phyloP scores from a whole-genome alignment of 2,329 filamentous ascomycete species.

The Leptographium procerum region DNA sequence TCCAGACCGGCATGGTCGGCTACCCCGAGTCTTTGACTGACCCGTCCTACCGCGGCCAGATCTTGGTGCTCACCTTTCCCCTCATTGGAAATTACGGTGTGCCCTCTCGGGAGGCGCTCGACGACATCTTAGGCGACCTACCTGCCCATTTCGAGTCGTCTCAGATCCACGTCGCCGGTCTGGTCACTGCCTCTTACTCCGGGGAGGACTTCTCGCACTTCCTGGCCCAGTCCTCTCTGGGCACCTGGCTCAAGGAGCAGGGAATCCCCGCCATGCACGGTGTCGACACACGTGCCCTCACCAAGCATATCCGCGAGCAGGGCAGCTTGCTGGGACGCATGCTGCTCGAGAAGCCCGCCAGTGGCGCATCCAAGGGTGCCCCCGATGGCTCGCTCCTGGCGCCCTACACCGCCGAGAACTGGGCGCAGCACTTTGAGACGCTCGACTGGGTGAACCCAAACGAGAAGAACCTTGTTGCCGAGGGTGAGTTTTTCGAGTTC shows the following conservation, averaged over 20 bases:
- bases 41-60: conserved; percentile 82
- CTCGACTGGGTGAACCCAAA: conserved; percentile 91
- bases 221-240: conserved; percentile 80
- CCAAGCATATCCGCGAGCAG: conserved; percentile 85
- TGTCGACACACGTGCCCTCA: conserved; percentile 85
- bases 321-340: conserved; percentile 94
- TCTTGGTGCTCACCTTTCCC: conserved; percentile 92
- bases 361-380: conserved; percentile 19
- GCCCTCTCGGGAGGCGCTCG: conserved; percentile 72
- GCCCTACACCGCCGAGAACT: conserved; percentile 26
- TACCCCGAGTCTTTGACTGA: conserved; percentile 91
- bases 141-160: conserved; percentile 89
- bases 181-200: conserved; percentile 83
- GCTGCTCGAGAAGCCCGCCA: conserved; percentile 52
- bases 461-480: conserved; percentile 79
- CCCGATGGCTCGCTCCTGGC: conserved; percentile 17
- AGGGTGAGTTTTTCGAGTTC: conserved; percentile 62
- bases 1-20: conserved; percentile 98
- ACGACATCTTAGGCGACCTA: conserved; percentile 73
- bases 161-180: conserved; percentile 85
- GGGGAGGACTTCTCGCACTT: conserved; percentile 95
- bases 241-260: conserved; percentile 93
- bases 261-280: conserved; percentile 89
- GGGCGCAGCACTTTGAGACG: conserved; percentile 56
- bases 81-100: conserved; percentile 97